Base-by-base conservation (phyloP, 768 basidiomycete genomes). In the Russula griseocarnosa region DNA sequence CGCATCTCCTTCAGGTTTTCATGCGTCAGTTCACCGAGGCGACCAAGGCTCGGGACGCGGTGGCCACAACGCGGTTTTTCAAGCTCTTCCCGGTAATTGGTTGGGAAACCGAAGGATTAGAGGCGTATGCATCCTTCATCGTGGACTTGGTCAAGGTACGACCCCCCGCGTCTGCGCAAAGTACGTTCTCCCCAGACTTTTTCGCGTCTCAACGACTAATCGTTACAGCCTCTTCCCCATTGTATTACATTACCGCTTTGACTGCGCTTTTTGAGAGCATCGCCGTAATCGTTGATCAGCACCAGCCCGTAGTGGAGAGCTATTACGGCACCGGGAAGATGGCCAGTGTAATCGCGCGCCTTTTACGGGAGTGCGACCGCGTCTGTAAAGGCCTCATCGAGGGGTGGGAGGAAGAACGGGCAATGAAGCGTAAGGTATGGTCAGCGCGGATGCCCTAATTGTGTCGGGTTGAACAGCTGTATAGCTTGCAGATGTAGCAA, bases 261-360 rank as follows among this genome's bases (percentile, higher is more conserved):
- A 98, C 96, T 2, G 87, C 92, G 7, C 82, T 99, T 1, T 94
- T 98, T 69, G 97, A 99, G 76, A 90, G 88, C 61, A 88, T 99
- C 56, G 97, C 95, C 0, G 85, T 92, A 79, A 94, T 99, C 67
- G 87, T 99, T 24, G 94, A 96, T 70, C 97, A 99, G 71, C 97
- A 99, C 72, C 96, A 97, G 69, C 92, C 94, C 2, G 86, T 99
- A 5, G 95, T 99, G 1, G 96, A 98, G 72, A 98, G 97, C 76
- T 98, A 99, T 75, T 99, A 99, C 70, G 97, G 97, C 0, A 69
- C 74, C 10, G 90, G 93, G 0, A 88, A 89, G 73, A 98, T 98
- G 96, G 77, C 80, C 47, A 82, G 76, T 40, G 93, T 96, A 14
- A 83, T 94, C 2, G 77, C 81, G 26, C 81, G 86, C 49, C 78